Conservation (phyloP, 179 eudicot genomes). For the Sideroxylon spinosum region DNA sequence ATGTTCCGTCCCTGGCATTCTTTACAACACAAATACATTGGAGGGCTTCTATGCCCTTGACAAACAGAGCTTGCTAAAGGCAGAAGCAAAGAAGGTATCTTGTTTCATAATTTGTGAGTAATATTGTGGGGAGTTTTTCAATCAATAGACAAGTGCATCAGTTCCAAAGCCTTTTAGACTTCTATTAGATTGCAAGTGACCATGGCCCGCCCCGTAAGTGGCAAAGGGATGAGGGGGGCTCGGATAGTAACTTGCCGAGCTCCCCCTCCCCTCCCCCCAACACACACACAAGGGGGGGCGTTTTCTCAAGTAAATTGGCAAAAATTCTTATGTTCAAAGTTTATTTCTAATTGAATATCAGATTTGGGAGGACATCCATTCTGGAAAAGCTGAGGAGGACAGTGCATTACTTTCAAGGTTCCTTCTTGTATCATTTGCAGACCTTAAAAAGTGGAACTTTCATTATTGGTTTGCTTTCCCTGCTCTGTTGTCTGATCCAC, state of each 20-base stretch:
- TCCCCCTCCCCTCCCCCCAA: no score
- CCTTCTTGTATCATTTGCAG: slow-evolving; percentile 84
- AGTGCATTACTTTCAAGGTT: slow-evolving; percentile 70
- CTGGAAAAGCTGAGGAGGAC: slow-evolving; percentile 75
- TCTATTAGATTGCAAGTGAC: neutral
- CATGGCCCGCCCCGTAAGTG: neutral
- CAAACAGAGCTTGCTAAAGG: slow-evolving; percentile 56
- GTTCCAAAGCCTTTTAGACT: neutral
- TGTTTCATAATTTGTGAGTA: neutral
- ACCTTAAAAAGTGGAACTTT: slow-evolving; percentile 85
- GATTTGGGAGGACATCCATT: slow-evolving; percentile 81
- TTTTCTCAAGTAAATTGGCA: neutral
- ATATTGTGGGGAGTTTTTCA: neutral
- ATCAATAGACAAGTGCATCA: neutral
- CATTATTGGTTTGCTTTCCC: slow-evolving; percentile 89
- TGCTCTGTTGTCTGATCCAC: slow-evolving; percentile 77
- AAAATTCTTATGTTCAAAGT: neutral
- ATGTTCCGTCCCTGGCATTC: slow-evolving; percentile 74
- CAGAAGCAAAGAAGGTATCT: slow-evolving; percentile 73
- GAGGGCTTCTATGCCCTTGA: slow-evolving; percentile 75
- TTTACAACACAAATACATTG: slow-evolving; percentile 77
- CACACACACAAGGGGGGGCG: no score
- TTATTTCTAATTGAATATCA: slow-evolving; percentile 21
- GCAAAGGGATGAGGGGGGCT: no score
- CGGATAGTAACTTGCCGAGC: no score